Percentiles rank a stretch among this genome's conserved stretches.
These are phyloP conservation scores for Alloascoidea hylecoeti DNA, from an alignment of 805 yeast species.

Conservation along the genomic window DNA sequence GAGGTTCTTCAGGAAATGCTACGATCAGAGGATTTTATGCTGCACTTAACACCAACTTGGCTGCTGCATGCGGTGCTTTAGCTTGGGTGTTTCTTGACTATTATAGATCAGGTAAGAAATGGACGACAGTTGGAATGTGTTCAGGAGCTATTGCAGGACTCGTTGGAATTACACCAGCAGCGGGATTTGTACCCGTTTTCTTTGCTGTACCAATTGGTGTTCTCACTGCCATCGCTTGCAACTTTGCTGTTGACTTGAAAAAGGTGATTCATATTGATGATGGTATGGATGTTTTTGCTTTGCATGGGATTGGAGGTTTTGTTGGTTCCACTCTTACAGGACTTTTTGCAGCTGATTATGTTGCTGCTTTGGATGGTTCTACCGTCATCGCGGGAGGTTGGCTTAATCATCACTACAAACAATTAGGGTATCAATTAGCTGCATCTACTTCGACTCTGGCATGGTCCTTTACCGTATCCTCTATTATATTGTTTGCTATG, in stretches of 20 bases:
- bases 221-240: slow-evolving; percentile 64
- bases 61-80: slow-evolving; percentile 88
- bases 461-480: slow-evolving; percentile 74
- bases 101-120: slow-evolving; percentile 73
- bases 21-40: slow-evolving; percentile 92
- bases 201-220: slow-evolving; percentile 76
- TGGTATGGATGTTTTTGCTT: slow-evolving; percentile 88
- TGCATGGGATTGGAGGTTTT: slow-evolving; percentile 91
- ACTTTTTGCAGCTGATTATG: slow-evolving; percentile 87
- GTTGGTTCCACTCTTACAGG: slow-evolving; percentile 78
- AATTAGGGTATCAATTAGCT: slow-evolving; percentile 90
- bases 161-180: slow-evolving; percentile 94
- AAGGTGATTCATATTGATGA: slow-evolving; percentile 67
- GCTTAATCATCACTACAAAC: slow-evolving; percentile 81
- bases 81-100: slow-evolving; percentile 91
- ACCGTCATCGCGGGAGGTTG: slow-evolving; percentile 73
- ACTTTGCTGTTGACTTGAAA: slow-evolving; percentile 78
- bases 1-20: slow-evolving; percentile 94
- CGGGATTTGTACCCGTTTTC: slow-evolving; percentile 91
- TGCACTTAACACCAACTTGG: slow-evolving; percentile 80
- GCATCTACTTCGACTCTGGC: slow-evolving; percentile 58
- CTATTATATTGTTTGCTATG: slow-evolving; percentile 53
- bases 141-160: slow-evolving; percentile 88
- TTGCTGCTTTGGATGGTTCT: slow-evolving; percentile 67
- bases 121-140: slow-evolving; percentile 91